Evolutionary conservation across 768 basidiomycete species (phyloP).

Genomic region (Russula earlei): DNA sequence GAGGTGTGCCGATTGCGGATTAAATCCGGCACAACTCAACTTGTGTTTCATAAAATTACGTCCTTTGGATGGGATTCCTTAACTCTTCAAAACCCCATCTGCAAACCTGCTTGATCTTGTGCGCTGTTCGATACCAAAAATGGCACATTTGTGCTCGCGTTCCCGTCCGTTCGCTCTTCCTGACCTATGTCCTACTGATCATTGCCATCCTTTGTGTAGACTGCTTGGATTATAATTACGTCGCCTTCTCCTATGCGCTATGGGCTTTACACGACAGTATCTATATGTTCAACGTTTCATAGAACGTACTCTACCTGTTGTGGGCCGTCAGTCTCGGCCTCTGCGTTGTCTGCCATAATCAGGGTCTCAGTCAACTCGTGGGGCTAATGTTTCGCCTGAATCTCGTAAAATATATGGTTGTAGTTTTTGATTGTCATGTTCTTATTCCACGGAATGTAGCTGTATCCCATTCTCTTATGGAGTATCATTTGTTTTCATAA

Average conservation of each 20-base stretch:
- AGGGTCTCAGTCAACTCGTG: not conserved
- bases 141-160: not conserved
- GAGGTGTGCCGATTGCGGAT: not conserved
- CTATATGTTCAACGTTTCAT: not conserved
- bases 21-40: not conserved
- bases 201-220: slow-evolving; percentile 14
- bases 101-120: not conserved
- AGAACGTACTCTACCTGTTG: slow-evolving; percentile 3
- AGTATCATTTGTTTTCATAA: slow-evolving; percentile 35
- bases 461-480: slow-evolving; percentile 80
- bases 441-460: slow-evolving; percentile 44
- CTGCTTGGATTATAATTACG: slow-evolving; percentile 9
- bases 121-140: slow-evolving; percentile 10
- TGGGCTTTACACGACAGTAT: not conserved
- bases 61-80: not conserved
- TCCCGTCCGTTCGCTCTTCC: slow-evolving; percentile 3
- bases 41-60: not conserved
- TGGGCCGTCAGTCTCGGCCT: not conserved
- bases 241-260: not conserved
- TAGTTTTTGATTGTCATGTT: slow-evolving; percentile 4
- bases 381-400: slow-evolving; percentile 2
- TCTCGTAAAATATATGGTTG: slow-evolving; percentile 13
- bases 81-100: not conserved
- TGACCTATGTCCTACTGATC: slow-evolving; percentile 7
- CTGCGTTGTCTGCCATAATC: slow-evolving; percentile 2